Base-by-base conservation (phyloP, 306 rosid genomes). In the Acacia crassicarpa region DNA sequence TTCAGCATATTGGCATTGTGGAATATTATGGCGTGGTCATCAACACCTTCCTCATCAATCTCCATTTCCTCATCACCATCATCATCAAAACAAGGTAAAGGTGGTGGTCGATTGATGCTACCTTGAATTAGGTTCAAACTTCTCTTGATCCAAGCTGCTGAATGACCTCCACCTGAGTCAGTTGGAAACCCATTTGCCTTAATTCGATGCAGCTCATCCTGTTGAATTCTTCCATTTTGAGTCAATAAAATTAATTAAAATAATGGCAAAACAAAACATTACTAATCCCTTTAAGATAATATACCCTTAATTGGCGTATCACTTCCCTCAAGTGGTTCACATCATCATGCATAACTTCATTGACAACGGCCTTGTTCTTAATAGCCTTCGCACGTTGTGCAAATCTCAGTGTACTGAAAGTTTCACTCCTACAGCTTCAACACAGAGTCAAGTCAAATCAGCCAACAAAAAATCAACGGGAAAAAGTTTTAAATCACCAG, bases 51-150 rank as follows among this genome's bases (percentile, higher is more conserved):
- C 86, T 88, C 99, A 13, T 91, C 98, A 85, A 96, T 94, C 83
- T 96, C 99, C 99, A 96, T 96, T 88, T 96, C 99, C 81, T 88
- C 95, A 85, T 96, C 98, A 78, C 97, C 90, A 72, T 96, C 99
- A 67, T 94, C 95, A 27, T 93, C 98, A 40, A 91, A 82, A 78
- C 78, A 80, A 59, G 88, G 74, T 67, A 90, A 80, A 59, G 86
- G 80, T 15, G 76, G 62, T 4, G 94, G 93, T 83, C 91, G 87
- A 59, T 69, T 87, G 65, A 96, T 88, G 89, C 94, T 92, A 61
- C 92, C 88, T 78, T 81, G 94, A 27, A 96, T 80, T 65, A 94
- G 83, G 80, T 67, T 86, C 88, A 96, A 81, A 82, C 99, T 96
- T 86, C 94, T 89, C 53, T 97, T 93, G 38, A 96, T 91, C 99